Evolutionary conservation across 352 stramenopile species (phyloP), one percentile per base, ranked within the genome.

Genomic region (Globisporangium nunn): DNA sequence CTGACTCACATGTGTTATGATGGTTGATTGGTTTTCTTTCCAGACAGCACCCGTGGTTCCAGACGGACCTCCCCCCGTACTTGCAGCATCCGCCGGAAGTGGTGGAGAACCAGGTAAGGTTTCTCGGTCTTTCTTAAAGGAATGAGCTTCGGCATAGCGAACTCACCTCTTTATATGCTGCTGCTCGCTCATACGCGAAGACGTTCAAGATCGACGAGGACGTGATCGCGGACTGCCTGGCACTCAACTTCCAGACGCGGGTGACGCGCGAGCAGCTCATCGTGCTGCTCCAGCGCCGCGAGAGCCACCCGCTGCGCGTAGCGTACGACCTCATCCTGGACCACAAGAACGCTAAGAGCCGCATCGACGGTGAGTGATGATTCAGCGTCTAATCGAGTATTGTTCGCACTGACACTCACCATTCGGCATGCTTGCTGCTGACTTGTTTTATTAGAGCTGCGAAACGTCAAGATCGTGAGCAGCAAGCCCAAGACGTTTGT

Each of bases 261-360:
- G 64, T 91, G 43, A 70, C 58, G 28, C 73, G 81, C 30, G 81
- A 91, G 8, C 71, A 91, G 51, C 63, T 93, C 2, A 54, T 87
- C 15, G 57, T 52, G 37, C 61, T 92, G 50, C 56, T 89, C 5
- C 71, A 78, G 48, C 73, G 74, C 41, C 68, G 75, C 66, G 76
- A 89, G 56, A 83, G 58, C 41, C 72, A 87, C 44, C 78, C 84
- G 52, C 67, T 98, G 55, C 92, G 93, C 47, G 96, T 98, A 66
- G 87, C 92, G 4, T 99, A 99, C 69, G 96, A 99, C 65, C 76
- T 99, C 6, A 96, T 98, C 54, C 78, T 98, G 41, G 96, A 98
- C 70, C 95, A 98, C 72, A 98, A 99, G 73, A 96, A 98, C 52
- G 96, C 95, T 6, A 92, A 96, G 58, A 93, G 97, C 46, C 87